phyloP scores from a whole-genome alignment of 2,329 filamentous ascomycete species.

The Reticulascus tulasneorum region DNA sequence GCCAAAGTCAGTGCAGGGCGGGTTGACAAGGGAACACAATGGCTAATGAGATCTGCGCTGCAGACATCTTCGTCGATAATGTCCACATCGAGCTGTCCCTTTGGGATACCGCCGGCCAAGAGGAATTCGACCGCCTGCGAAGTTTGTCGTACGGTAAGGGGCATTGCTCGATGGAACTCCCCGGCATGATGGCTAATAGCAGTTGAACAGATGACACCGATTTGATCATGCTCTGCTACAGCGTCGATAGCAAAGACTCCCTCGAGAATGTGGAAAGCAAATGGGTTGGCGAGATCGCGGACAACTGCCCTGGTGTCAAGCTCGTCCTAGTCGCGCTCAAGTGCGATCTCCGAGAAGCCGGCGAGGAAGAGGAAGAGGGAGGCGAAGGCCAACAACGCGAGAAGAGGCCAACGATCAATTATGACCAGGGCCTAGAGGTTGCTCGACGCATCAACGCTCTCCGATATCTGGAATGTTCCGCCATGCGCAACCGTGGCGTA shows the following conservation, averaged over 20 bases:
- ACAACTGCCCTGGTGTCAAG: constrained; percentile 94
- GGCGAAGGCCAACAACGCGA: constrained; percentile 40
- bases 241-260: constrained; percentile 91
- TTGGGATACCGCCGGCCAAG: constrained; percentile 97
- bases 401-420: constrained; percentile 71
- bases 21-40: background rate
- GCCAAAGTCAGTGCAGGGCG: no score
- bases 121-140: constrained; percentile 95
- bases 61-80: constrained; percentile 97
- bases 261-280: constrained; percentile 98
- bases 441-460: constrained; percentile 88
- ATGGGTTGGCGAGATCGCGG: constrained; percentile 96
- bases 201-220: constrained; percentile 76
- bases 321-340: constrained; percentile 94
- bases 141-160: constrained; percentile 86
- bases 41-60: no score
- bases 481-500: constrained; percentile 95
- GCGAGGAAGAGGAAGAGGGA: constrained; percentile 64
- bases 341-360: constrained; percentile 85
- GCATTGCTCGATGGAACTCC: no score
- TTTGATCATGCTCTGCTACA: constrained; percentile 98
- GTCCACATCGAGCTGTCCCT: constrained; percentile 95
- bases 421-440: constrained; percentile 87
- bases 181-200: background rate
- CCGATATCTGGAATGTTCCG: constrained; percentile 96